Conservation (phyloP, 306 rosid species). For the Prunus kanzakura region DNA sequence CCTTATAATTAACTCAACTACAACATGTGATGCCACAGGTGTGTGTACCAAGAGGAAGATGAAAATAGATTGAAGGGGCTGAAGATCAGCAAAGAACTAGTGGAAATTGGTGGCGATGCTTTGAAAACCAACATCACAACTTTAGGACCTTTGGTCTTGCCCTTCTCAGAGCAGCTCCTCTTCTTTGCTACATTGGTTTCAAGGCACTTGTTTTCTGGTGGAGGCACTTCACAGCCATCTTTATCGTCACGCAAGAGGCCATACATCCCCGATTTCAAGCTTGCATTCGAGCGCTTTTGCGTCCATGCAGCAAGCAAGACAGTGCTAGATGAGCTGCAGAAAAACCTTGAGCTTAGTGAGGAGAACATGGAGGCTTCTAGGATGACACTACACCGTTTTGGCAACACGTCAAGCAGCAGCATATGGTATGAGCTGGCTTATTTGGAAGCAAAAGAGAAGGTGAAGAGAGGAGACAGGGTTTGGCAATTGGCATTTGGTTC, state of each 20-base stretch:
- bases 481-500: constrained; percentile 97
- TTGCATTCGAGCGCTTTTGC: constrained; percentile 91
- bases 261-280: constrained; percentile 91
- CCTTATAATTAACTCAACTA: background rate
- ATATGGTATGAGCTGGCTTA: constrained; percentile 94
- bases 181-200: constrained; percentile 70
- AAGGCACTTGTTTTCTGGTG: constrained; percentile 62
- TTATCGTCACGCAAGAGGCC: constrained; percentile 49
- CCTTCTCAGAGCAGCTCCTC: constrained; percentile 83
- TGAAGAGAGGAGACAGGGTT: constrained; percentile 74
- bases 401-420: constrained; percentile 95
- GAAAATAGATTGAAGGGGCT: constrained; percentile 70
- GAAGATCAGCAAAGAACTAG: constrained; percentile 78
- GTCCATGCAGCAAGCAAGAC: constrained; percentile 83
- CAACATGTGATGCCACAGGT: constrained; percentile 36
- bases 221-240: constrained; percentile 9
- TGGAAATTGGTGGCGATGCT: constrained; percentile 95
- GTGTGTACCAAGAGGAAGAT: constrained; percentile 96
- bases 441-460: constrained; percentile 82
- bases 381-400: constrained; percentile 85
- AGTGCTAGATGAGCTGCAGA: constrained; percentile 80
- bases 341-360: constrained; percentile 77
- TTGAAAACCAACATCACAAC: constrained; percentile 94
- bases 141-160: constrained; percentile 85
- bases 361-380: constrained; percentile 83